Evolutionary conservation across 2,329 filamentous ascomycete genomes (phyloP), one percentile per base, ranked within the genome.

Genomic region (Curvularia spicifera): DNA sequence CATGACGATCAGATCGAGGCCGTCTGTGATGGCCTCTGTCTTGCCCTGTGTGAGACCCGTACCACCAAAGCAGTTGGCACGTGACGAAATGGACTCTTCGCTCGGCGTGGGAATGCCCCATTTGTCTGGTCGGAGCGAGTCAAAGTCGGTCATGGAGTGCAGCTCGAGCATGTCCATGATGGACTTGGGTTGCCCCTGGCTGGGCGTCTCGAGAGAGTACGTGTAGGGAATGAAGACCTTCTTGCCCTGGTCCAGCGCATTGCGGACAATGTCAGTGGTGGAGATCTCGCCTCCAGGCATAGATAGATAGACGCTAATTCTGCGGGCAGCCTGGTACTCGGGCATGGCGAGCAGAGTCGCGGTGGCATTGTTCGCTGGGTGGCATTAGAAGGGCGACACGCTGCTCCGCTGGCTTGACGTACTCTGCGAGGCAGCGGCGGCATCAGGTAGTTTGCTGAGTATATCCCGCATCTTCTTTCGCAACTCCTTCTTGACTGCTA

Each of bases 131-230:
- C 87, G 79, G 59, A 98, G 81, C 24, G 85, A 85, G 63, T 92
- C 86, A 75, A 93, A 97, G 75, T 99, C 95, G 28, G 85, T 79
- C 50, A 91, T 76, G 26, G 87, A 89, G 56, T 83, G 80, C 40
- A 99, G 81, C 61, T 87, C 87, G 22, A 99, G 86, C 95, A 99
- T 98, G 72, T 97, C 93, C 95, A 99, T 99, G 53, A 95, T 84
- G 15, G 91, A 91, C 5, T 71, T 79, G 5, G 87, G 85, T 55
- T 81, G 79, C 28, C 75, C 75, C 5, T 72, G 63, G 24, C 65
- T 61, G 13, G 74, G 69, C 18, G 49, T 28, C 4, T 80, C 80
- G 29, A 81, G 81, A 68, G 83, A 87, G 78, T 95, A 89, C 51
- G 97, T 89, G 73, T 95, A 97, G 0, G 95, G 95, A 47, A 99